A percentile compares a stretch with the other conserved stretches of the same genome.
Evolutionary conservation across 768 basidiomycete species (phyloP).

Genomic region (Pleurotus eryngii): DNA sequence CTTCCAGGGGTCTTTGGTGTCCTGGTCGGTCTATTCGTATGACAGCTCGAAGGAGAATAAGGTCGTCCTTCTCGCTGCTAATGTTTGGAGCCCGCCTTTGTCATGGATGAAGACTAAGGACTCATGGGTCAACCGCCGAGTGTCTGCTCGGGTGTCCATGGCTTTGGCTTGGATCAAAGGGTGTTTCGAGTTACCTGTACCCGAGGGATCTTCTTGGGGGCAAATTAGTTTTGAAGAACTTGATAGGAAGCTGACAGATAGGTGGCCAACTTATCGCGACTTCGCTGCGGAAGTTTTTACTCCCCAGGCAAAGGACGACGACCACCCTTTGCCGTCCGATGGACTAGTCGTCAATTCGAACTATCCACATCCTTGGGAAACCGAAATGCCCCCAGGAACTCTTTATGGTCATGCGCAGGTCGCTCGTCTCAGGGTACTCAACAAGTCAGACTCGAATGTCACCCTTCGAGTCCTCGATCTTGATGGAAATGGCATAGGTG

Average conservation of each 20-base stretch:
- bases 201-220: background rate
- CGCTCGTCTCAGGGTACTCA: background rate
- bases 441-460: background rate
- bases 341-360: background rate
- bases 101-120: background rate
- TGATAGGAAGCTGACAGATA: background rate
- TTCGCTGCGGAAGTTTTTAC: background rate
- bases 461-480: background rate
- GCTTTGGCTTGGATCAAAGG: background rate
- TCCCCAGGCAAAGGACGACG: too few relatives aligned
- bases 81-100: background rate
- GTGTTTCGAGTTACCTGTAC: background rate
- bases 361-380: background rate
- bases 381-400: background rate
- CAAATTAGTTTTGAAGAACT: background rate
- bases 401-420: background rate
- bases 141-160: background rate
- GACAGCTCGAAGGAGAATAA: background rate
- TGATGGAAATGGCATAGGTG: background rate
- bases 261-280: constrained; percentile 3
- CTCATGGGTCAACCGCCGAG: background rate
- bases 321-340: too few relatives aligned
- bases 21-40: background rate
- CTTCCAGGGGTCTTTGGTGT: constrained; percentile 1
- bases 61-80: background rate